Percentiles rank a stretch among this genome's conserved stretches.
phyloP scores from a whole-genome alignment of 2,329 filamentous ascomycete species.

The Fusarium bactridioides region DNA sequence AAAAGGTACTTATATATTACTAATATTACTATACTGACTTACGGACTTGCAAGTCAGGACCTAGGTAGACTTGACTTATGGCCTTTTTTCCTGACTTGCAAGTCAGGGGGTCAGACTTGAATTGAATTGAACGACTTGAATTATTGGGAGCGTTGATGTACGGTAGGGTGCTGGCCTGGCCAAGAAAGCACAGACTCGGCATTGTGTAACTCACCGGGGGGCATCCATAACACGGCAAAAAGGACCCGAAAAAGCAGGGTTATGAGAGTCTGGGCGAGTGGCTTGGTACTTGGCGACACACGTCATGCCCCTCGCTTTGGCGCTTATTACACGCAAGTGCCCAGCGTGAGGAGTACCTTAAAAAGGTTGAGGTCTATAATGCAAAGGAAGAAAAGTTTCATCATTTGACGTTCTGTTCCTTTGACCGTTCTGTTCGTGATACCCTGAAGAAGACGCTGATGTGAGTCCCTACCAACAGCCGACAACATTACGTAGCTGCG shows the following conservation, averaged over 20 bases:
- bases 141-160: too few relatives aligned
- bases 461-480: background rate
- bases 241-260: slow-evolving; percentile 40
- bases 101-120: too few relatives aligned
- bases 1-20: too few relatives aligned
- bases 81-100: too few relatives aligned
- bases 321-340: slow-evolving; percentile 32
- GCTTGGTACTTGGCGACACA: slow-evolving; percentile 44
- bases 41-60: too few relatives aligned
- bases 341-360: slow-evolving; percentile 11
- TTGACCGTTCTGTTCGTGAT: slow-evolving; percentile 8
- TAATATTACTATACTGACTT: too few relatives aligned
- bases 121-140: too few relatives aligned
- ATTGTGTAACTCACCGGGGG: slow-evolving; percentile 18
- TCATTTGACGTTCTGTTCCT: background rate
- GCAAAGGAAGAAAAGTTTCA: background rate
- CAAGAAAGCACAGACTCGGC: slow-evolving; percentile 15
- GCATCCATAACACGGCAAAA: slow-evolving; percentile 31
- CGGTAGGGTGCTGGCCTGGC: background rate
- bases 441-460: background rate
- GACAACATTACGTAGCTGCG: slow-evolving; percentile 27
- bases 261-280: slow-evolving; percentile 40
- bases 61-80: too few relatives aligned
- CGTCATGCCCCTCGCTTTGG: slow-evolving; percentile 43
- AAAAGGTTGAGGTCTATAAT: slow-evolving; percentile 7